Base-by-base conservation (phyloP, 2,329 filamentous ascomycete species). In the Fusarium sp. region DNA sequence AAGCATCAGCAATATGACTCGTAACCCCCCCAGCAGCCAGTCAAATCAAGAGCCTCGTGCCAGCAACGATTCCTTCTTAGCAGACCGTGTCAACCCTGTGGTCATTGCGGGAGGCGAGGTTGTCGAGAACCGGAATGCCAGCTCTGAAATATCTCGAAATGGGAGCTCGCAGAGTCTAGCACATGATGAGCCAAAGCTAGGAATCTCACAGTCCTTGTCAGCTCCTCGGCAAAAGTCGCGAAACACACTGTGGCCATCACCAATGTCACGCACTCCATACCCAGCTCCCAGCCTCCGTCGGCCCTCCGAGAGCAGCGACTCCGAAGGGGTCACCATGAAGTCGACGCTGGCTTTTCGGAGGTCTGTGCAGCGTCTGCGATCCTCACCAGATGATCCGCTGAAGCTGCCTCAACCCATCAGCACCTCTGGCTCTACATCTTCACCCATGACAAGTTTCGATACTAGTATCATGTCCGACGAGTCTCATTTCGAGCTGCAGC, bases 41-140 rank as follows among this genome's bases (percentile, higher is more conserved):
- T 76, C 79, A 5, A 84, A 84, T 0, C 82, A 83, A 53, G 83
- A 87, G 41, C 84, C 80, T 47, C 70, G 82, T 35, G 68, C 73
- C 11, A 82, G 76, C 57, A 76, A 73, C 25, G 86, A 89, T 59
- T 77, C 82, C 0, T 90, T 88, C 62, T 73, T 89, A 11, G 75
- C 82, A 23, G 83, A 88, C 49, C 80, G 87, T 11, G 84, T 89
- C 75, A 87, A 85, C 49, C 87, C 87, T 2, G 86, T 89, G 11
- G 80, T 89, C 36, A 89, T 90, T 66, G 80, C 85, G 10, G 87
- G 87, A 8, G 87, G 87, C 25, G 84, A 83, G 57, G 73, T 89
- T 7, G 72, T 88, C 35, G 83, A 88, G 67, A 88, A 88, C 66
- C 77, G 79, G 35, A 89, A 89, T 63, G 69, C 76, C 2, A 81